phyloP scores from a whole-genome alignment of 495 filamentous ascomycete species.

The Bryoglossum gracile region DNA sequence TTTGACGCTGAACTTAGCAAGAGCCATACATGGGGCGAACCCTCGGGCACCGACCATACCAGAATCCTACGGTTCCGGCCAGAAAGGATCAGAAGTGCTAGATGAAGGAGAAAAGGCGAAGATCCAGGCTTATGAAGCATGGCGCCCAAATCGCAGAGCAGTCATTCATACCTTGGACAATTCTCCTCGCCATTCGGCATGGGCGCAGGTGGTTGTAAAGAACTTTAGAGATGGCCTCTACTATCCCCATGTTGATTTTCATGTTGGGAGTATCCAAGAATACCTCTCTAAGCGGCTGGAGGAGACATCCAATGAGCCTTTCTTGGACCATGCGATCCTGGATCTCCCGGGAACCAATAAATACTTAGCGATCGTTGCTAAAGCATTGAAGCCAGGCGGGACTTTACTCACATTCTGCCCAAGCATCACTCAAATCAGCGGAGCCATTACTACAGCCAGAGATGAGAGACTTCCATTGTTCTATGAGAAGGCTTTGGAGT shows the following conservation, averaged over 20 bases:
- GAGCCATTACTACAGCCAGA: constrained; percentile 48
- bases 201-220: constrained; percentile 52
- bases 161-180: constrained; percentile 67
- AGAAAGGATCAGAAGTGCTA: constrained; percentile 28
- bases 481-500: constrained; percentile 57
- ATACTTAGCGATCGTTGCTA: constrained; percentile 49
- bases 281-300: constrained; percentile 50
- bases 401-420: constrained; percentile 63
- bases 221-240: constrained; percentile 68
- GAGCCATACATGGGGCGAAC: constrained; percentile 72
- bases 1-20: constrained; percentile 62
- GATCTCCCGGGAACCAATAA: constrained; percentile 58
- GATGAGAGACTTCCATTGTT: constrained; percentile 44
- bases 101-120: not conserved
- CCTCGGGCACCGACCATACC: constrained; percentile 24
- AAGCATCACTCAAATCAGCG: constrained; percentile 67
- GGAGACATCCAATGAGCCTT: constrained; percentile 39
- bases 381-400: constrained; percentile 54
- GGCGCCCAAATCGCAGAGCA: constrained; percentile 49
- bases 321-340: constrained; percentile 60
- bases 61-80: constrained; percentile 5
- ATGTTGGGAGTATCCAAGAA: constrained; percentile 54
- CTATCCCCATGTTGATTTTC: constrained; percentile 57
- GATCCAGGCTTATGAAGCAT: constrained; percentile 24
- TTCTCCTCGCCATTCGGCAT: constrained; percentile 46